These are phyloP conservation scores for Neoascochyta sp. DNA, from an alignment of 2,329 filamentous ascomycete genomes.

Conservation along the genomic window DNA sequence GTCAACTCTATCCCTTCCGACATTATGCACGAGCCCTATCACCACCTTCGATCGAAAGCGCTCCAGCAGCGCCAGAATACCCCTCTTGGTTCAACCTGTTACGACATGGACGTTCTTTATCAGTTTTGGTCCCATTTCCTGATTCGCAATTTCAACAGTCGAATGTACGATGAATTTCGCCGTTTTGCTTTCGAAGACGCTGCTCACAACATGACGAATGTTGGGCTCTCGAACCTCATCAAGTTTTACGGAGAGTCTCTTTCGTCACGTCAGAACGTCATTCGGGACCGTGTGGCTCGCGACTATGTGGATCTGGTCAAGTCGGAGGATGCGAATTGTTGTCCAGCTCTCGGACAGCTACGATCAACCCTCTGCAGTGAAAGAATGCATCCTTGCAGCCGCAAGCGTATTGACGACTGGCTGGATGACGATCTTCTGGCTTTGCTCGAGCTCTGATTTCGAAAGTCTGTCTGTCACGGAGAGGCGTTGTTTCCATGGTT, in stretches of 20 bases:
- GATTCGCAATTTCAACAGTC: conserved; percentile 67
- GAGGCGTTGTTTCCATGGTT: conserved; percentile 6
- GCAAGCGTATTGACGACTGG: conserved; percentile 54
- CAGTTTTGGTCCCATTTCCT: conserved; percentile 73
- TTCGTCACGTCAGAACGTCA: conserved; percentile 45
- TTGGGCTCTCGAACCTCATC: conserved; percentile 61
- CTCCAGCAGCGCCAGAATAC: conserved; percentile 48
- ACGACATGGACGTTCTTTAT: conserved; percentile 65
- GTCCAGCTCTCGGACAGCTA: conserved; percentile 51
- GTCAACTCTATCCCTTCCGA: conserved; percentile 44
- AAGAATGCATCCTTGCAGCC: conserved; percentile 53
- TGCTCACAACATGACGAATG: conserved; percentile 47
- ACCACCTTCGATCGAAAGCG: conserved; percentile 48
- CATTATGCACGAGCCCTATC: conserved; percentile 48
- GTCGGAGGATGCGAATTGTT: conserved; percentile 43
- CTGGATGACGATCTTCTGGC: conserved; percentile 51
- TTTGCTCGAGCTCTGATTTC: conserved; percentile 46
- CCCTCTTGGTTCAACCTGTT: conserved; percentile 46
- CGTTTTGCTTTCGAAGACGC: conserved; percentile 63
- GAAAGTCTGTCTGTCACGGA: conserved; percentile 5
- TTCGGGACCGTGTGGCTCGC: conserved; percentile 52
- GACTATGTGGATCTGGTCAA: conserved; percentile 56
- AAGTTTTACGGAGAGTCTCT: conserved; percentile 62
- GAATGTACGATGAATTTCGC: conserved; percentile 74
- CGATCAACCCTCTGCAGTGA: conserved; percentile 54